A percentile compares a stretch with the other conserved stretches of the same genome.
Conservation (phyloP, 2,329 filamentous ascomycete genomes). For the Trichophyton rubrum region DNA sequence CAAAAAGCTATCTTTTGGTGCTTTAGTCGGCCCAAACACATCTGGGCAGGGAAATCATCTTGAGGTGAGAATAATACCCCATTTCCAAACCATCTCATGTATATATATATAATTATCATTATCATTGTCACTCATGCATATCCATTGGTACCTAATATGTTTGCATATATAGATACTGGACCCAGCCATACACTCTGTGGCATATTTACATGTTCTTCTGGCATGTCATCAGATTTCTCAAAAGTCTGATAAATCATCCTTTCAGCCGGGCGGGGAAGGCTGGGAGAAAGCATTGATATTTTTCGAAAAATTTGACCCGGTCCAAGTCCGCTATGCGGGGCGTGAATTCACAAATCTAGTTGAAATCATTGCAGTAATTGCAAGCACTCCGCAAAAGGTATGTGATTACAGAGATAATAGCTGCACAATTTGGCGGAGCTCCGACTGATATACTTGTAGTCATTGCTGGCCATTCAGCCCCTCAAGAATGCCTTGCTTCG, state of each 20-base stretch:
- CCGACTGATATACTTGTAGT: slow-evolving; percentile 18
- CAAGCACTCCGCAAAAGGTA: slow-evolving; percentile 27
- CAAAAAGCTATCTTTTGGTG: slow-evolving; percentile 25
- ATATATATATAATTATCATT: not conserved
- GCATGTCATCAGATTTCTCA: slow-evolving; percentile 33
- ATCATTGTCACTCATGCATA: not conserved
- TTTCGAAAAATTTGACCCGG: slow-evolving; percentile 40
- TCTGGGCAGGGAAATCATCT: slow-evolving; percentile 25
- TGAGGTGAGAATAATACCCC: slow-evolving; percentile 18
- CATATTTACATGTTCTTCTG: slow-evolving; percentile 45
- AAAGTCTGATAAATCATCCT: slow-evolving; percentile 25
- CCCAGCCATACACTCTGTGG: slow-evolving; percentile 46
- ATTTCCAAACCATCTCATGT: not conserved
- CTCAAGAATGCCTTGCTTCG: slow-evolving; percentile 34
- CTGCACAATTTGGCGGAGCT: not conserved
- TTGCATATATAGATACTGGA: slow-evolving; percentile 27
- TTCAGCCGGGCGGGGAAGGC: slow-evolving; percentile 34
- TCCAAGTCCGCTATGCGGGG: slow-evolving; percentile 35
- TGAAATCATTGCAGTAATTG: slow-evolving; percentile 23
- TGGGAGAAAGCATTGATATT: slow-evolving; percentile 41
- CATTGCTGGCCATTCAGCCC: slow-evolving; percentile 28
- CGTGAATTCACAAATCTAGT: slow-evolving; percentile 23
- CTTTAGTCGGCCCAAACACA: slow-evolving; percentile 20
- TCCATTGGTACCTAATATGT: not conserved
- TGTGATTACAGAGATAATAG: slow-evolving; percentile 5